Evolutionary conservation across 768 basidiomycete genomes (phyloP).

Genomic region (Phaeolepiota aurea): DNA sequence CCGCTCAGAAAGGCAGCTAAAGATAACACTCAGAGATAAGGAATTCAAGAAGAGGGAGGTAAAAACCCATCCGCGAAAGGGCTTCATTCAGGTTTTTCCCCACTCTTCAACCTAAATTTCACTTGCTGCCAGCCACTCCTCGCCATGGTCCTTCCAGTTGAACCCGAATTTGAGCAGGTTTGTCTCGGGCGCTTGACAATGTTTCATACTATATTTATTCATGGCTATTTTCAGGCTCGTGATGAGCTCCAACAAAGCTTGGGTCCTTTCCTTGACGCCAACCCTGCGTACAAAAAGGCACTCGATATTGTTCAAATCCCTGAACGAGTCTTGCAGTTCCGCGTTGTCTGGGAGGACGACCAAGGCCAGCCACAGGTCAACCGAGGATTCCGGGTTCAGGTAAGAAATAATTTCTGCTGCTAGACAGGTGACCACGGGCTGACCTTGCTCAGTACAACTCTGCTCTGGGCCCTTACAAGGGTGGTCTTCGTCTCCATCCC

Average conservation of each 20-base stretch:
- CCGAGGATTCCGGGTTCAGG: slow-evolving; percentile 69
- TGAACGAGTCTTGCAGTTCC: slow-evolving; percentile 56
- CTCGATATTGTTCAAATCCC: slow-evolving; percentile 55
- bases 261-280: slow-evolving; percentile 52
- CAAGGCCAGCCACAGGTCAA: slow-evolving; percentile 57
- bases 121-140: slow-evolving; percentile 3
- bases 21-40: slow-evolving; percentile 17
- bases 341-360: slow-evolving; percentile 74
- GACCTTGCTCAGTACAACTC: slow-evolving; percentile 52
- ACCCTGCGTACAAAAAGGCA: slow-evolving; percentile 62
- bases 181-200: slow-evolving; percentile 3
- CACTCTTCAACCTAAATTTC: slow-evolving; percentile 2
- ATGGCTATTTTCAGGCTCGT: slow-evolving; percentile 36
- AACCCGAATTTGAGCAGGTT: slow-evolving; percentile 67
- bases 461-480: slow-evolving; percentile 72
- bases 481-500: slow-evolving; percentile 71
- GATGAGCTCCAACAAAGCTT: slow-evolving; percentile 59
- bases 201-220: neutral
- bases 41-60: slow-evolving; percentile 11
- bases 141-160: slow-evolving; percentile 35
- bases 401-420: slow-evolving; percentile 15
- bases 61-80: neutral
- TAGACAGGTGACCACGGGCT: too few relatives aligned
- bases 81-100: slow-evolving; percentile 6
- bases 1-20: too few relatives aligned